A percentile compares a stretch with the other conserved stretches of the same genome.
Evolutionary conservation across 106 monocot genomes (phyloP).

Genomic region (Dioscorea zingiberensis): DNA sequence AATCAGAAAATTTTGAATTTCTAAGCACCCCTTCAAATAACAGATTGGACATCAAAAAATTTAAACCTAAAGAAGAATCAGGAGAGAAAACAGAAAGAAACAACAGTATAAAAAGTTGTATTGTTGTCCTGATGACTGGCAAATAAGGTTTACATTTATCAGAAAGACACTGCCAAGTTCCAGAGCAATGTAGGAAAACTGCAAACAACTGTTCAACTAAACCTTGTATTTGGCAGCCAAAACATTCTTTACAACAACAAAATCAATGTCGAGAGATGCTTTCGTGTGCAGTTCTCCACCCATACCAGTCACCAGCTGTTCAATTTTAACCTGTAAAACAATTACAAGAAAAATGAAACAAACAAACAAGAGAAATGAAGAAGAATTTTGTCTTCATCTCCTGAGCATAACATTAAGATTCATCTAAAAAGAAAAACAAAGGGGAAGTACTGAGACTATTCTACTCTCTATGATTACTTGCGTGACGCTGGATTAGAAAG

Average conservation of each 20-base stretch:
- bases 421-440: background rate
- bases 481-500: no score
- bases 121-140: no score
- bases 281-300: slow-evolving; percentile 61
- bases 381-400: background rate
- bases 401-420: background rate
- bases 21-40: no score
- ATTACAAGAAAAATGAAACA: background rate
- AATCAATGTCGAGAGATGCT: slow-evolving; percentile 63
- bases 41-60: no score
- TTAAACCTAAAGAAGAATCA: no score
- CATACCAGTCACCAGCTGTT: slow-evolving; percentile 70
- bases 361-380: background rate
- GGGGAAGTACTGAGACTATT: no score
- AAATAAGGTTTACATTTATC: no score
- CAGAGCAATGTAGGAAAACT: background rate
- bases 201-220: slow-evolving; percentile 4
- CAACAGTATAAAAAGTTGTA: no score
- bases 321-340: slow-evolving; percentile 50
- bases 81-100: no score
- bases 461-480: no score
- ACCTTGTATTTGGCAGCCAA: slow-evolving; percentile 90
- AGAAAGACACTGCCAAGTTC: background rate
- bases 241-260: slow-evolving; percentile 90
- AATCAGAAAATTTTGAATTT: background rate